phyloP scores from a whole-genome alignment of 1,284 basidiomycete genomes.

The Fomitopsis pinicola region DNA sequence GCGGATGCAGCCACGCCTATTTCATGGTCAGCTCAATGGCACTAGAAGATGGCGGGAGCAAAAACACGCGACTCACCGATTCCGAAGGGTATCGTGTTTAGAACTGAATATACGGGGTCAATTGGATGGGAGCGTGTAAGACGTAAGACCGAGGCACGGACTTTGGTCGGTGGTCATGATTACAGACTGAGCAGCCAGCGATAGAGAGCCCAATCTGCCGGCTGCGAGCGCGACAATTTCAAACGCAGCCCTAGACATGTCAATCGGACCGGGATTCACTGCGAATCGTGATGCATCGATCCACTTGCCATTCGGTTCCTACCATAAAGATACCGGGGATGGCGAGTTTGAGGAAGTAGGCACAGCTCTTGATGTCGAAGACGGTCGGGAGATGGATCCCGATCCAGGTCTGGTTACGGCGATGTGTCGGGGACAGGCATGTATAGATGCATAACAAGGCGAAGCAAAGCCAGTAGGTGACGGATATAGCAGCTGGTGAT shows the following conservation, averaged over 20 bases:
- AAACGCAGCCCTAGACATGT: conserved; percentile 59
- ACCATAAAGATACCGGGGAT: conserved; percentile 75
- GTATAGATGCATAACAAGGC: conserved; percentile 46
- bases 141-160: conserved; percentile 22
- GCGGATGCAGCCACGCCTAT: conserved; percentile 64
- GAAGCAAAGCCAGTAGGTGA: conserved; percentile 70
- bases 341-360: conserved; percentile 57
- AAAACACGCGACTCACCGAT: conserved; percentile 39
- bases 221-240: conserved; percentile 79
- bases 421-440: conserved; percentile 46
- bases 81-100: conserved; percentile 66
- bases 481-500: conserved; percentile 59
- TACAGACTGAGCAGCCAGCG: conserved; percentile 71
- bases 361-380: conserved; percentile 46
- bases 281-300: not conserved
- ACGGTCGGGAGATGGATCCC: conserved; percentile 45
- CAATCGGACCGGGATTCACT: not conserved
- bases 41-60: not conserved
- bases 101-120: conserved; percentile 31
- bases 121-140: conserved; percentile 10
- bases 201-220: conserved; percentile 58
- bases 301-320: conserved; percentile 67
- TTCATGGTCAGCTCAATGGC: not conserved
- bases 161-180: conserved; percentile 84
- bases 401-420: conserved; percentile 59